A percentile compares a stretch with the other conserved stretches of the same genome.
Evolutionary conservation across 176 grass and related monocot species (phyloP).

Genomic region (Triticum urartu): DNA sequence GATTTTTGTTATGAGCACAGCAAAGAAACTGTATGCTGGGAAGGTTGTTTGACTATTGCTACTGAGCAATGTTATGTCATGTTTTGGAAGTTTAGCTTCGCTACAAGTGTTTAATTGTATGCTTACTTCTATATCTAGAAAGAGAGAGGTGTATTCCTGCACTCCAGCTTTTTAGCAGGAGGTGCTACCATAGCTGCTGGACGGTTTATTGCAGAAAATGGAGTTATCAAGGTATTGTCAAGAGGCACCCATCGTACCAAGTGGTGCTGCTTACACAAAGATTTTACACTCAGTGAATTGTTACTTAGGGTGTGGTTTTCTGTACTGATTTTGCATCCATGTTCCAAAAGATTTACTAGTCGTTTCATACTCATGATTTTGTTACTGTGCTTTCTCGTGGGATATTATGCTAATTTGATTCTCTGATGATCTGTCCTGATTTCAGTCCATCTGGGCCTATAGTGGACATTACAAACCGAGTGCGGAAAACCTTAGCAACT

Average conservation of each 20-base stretch:
- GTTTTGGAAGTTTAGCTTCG: not conserved
- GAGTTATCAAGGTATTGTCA: slow-evolving; percentile 51
- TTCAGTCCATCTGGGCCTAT: slow-evolving; percentile 76
- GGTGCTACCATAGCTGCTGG: slow-evolving; percentile 86
- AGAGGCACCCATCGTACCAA: not conserved
- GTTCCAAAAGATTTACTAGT: not conserved
- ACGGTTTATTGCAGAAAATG: slow-evolving; percentile 68
- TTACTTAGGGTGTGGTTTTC: not conserved
- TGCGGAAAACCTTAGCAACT: slow-evolving; percentile 54
- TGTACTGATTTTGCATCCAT: not conserved
- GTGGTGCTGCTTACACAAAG: not conserved
- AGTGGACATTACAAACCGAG: slow-evolving; percentile 94
- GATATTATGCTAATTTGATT: slow-evolving; percentile 9
- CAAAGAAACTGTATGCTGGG: slow-evolving; percentile 70
- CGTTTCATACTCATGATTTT: not conserved
- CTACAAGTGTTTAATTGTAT: not conserved
- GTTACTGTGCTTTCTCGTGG: not conserved
- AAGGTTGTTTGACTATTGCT: slow-evolving; percentile 46
- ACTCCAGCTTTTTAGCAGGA: slow-evolving; percentile 96
- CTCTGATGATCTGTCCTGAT: not conserved
- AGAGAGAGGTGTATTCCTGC: slow-evolving; percentile 86
- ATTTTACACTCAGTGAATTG: not conserved
- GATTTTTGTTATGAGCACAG: slow-evolving; percentile 96
- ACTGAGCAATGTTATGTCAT: slow-evolving; percentile 1
- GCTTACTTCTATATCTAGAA: slow-evolving; percentile 48